Evolutionary conservation across 2,329 filamentous ascomycete species (phyloP), one percentile per base, ranked within the genome.

Genomic region (Monosporascus sp.): DNA sequence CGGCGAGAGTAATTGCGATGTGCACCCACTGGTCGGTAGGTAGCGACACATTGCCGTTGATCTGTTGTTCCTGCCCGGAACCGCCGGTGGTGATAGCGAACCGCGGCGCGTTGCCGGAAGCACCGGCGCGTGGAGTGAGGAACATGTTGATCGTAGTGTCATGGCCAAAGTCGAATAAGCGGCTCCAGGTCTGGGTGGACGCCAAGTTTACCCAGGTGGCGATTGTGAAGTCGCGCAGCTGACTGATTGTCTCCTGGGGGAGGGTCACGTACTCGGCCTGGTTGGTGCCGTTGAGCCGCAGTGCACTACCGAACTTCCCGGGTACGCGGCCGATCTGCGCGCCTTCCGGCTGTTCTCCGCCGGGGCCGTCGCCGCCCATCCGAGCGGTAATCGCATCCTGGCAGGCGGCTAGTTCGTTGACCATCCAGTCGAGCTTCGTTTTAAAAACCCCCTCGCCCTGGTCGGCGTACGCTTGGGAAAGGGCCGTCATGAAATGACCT

Each of bases 381-480:
- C 66, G 60, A 44, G 60, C 60, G 3, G 62, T 66, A 41, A 68
- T 68, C 20, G 65, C 65, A n/a, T 65, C 54, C 47, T 68, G 66
- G 25, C 63, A 65, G 5, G 61, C 58, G 3, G 63, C 62, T 24
- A 68, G 53, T 47, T 68, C 65, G 2, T 37, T 56, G n/a, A 68
- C 61, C 62, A 68, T 63, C 66, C 65, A 67, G 58, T 67, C 66
- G 24, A 68, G 63, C 52, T 67, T 68, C 1, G 55, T 58, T 43
- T 67, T 68, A 59, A 60, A 68, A 6, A 60, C 15, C 35, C 63
- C 53, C 48, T 68, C 66, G 14, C 61, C 60, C 55, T 67, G 59
- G 46, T 67, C 65, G 39, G 61, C 67, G 55, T 65, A 68, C 8
- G 65, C 68, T 50, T 69, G 65, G 15, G 63, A 66, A 25, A 65